Percentiles rank a stretch among this genome's conserved stretches.
phyloP scores from a whole-genome alignment of 2,329 filamentous ascomycete genomes.

The Bipolaris gigantea region DNA sequence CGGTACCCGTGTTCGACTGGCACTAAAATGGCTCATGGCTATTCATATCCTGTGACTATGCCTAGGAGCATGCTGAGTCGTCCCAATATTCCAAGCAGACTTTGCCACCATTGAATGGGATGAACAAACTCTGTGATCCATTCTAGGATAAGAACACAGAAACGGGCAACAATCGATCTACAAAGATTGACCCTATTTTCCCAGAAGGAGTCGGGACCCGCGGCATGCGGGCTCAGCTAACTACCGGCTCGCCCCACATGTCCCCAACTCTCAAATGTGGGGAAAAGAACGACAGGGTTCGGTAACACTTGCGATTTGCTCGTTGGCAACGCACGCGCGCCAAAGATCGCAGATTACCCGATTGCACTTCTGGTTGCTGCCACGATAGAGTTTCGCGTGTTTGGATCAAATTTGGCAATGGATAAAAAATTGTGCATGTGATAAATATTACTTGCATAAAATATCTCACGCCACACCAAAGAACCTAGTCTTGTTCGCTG shows the following conservation, averaged over 20 bases:
- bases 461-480: constrained; percentile 24
- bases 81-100: too few species aligned
- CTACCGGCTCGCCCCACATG: constrained; percentile 10
- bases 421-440: neutral
- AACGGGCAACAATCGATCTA: too few species aligned
- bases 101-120: too few species aligned
- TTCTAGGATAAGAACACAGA: too few species aligned
- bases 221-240: neutral
- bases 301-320: neutral
- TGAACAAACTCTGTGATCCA: too few species aligned
- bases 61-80: too few species aligned
- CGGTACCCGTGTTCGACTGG: too few species aligned
- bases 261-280: constrained; percentile 12
- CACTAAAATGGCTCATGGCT: too few species aligned
- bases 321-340: neutral
- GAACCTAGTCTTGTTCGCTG: constrained; percentile 35
- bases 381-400: neutral
- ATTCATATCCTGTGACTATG: too few species aligned
- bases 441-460: neutral
- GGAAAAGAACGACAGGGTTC: constrained; percentile 4
- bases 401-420: neutral
- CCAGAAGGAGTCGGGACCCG: constrained; percentile 2
- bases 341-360: neutral
- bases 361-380: neutral
- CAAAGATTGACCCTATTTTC: too few species aligned